phyloP scores from a whole-genome alignment of 2,329 filamentous ascomycete genomes.

The Balansia obtecta region DNA sequence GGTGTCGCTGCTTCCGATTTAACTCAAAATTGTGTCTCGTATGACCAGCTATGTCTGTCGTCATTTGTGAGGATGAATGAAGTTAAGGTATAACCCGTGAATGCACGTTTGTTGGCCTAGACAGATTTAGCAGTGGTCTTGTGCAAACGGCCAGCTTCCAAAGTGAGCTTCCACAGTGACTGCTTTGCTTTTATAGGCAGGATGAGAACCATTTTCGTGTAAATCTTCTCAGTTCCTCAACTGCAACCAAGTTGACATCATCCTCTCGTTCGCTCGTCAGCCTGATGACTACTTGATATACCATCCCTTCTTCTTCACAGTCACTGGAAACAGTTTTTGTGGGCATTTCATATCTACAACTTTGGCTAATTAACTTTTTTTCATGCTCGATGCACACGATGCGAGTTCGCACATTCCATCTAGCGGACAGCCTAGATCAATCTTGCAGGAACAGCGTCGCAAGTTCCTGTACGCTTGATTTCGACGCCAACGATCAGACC shows the following conservation, averaged over 20 bases:
- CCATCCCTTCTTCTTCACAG: background rate
- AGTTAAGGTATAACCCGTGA: too few relatives aligned
- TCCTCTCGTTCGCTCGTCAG: background rate
- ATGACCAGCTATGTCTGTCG: too few relatives aligned
- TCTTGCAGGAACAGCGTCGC: background rate
- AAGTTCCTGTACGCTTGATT: constrained; percentile 14
- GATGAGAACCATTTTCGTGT: background rate
- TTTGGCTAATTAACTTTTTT: background rate
- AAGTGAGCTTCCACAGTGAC: background rate
- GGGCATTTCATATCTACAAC: background rate
- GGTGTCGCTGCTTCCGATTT: too few relatives aligned
- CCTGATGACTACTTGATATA: background rate
- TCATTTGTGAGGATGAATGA: too few relatives aligned
- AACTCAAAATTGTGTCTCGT: too few relatives aligned
- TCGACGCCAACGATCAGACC: background rate
- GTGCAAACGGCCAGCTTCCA: background rate
- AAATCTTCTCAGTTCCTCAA: background rate
- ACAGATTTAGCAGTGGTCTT: background rate
- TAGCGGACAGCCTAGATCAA: background rate
- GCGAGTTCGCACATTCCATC: background rate
- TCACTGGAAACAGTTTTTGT: background rate
- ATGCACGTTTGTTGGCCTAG: too few relatives aligned
- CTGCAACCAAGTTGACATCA: background rate
- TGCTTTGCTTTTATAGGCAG: too few relatives aligned
- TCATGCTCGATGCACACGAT: background rate